A percentile compares a stretch with the other conserved stretches of the same genome.
Evolutionary conservation across 495 filamentous ascomycete species (phyloP).

Genomic region (Xylaria palmicola): DNA sequence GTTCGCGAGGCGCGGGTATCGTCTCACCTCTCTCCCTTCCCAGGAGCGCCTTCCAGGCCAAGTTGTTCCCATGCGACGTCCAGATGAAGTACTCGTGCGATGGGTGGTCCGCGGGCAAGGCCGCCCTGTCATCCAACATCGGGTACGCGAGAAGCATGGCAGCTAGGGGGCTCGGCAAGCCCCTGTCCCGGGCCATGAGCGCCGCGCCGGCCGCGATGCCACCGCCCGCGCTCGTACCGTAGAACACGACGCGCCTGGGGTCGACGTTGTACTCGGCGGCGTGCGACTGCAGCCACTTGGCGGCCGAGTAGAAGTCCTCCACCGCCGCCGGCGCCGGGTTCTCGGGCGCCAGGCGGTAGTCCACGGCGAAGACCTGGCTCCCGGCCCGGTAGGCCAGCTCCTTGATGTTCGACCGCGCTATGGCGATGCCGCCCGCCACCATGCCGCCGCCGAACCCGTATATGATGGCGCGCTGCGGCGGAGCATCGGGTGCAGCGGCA

Average conservation of each 20-base stretch:
- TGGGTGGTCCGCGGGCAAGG: constrained; percentile 21
- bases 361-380: constrained; percentile 32
- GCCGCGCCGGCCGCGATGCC: constrained; percentile 34
- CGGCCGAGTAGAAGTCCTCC: constrained; percentile 36
- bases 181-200: constrained; percentile 35
- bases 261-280: constrained; percentile 33
- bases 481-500: not conserved
- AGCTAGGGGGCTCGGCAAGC: constrained; percentile 24
- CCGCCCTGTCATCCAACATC: constrained; percentile 45
- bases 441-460: constrained; percentile 42
- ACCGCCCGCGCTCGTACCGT: constrained; percentile 42
- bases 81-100: constrained; percentile 34
- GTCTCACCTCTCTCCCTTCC: constrained; percentile 16
- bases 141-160: constrained; percentile 38
- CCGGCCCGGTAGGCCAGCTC: constrained; percentile 22
- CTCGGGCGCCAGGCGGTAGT: constrained; percentile 46
- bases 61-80: constrained; percentile 30
- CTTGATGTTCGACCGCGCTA: constrained; percentile 19
- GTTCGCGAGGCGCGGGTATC: not conserved
- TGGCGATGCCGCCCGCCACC: constrained; percentile 29
- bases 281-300: constrained; percentile 31
- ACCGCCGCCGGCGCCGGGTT: constrained; percentile 31
- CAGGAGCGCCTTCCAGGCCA: constrained; percentile 36
- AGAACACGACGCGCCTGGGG: constrained; percentile 34
- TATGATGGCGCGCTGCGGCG: constrained; percentile 30